Evolutionary conservation across 2,329 filamentous ascomycete genomes (phyloP), one percentile per base, ranked within the genome.

Genomic region (Colletotrichum sp.): DNA sequence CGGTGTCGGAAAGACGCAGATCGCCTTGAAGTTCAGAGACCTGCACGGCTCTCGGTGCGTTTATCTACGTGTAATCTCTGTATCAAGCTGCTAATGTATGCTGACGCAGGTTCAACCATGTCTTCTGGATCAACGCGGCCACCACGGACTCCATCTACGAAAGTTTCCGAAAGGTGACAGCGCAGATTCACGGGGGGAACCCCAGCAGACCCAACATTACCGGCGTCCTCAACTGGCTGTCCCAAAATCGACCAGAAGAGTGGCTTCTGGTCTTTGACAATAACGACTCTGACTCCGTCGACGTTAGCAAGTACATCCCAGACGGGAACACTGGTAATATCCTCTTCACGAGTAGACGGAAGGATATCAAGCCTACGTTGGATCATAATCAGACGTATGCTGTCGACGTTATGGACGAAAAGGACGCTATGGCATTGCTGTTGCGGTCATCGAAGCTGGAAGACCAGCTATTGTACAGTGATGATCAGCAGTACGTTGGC

Each of bases 181-280:
- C 15, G n/a, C 60, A 61, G 12, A 55, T 79, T 13, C 52, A 15
- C 15, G 55, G 71, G 8, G 61, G 15, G n/a, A 68, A 39, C 36
- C 75, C 12, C n/a, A 64, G 27, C 36, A 43, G 30, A 13, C 68
- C 68, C 10, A n/a, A 62, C 15, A 61, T 71, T 2, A 32, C 39
- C 4, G 9, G 73, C 25, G 79, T 80, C 2, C 66, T 78, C 34
- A 25, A 66, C 5, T 78, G 77, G 79, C 71, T 83, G 22, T 28
- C 28, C 15, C 76, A 71, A 15, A 13, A 43, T 1, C 71, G 71
- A 4, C 15, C 69, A 6, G 77, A 78, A 2, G 78, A 81, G 8
- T 83, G 82, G 82, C 78, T 84, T 3, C 78, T 84, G 2, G 71
- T 84, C 0, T 79, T 83, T n/a, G 83, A 84, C 69, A 80, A 84